Percentiles rank a stretch among this genome's conserved stretches.
phyloP scores from a whole-genome alignment of 352 stramenopile species.

The Phytopythium sindhum region DNA sequence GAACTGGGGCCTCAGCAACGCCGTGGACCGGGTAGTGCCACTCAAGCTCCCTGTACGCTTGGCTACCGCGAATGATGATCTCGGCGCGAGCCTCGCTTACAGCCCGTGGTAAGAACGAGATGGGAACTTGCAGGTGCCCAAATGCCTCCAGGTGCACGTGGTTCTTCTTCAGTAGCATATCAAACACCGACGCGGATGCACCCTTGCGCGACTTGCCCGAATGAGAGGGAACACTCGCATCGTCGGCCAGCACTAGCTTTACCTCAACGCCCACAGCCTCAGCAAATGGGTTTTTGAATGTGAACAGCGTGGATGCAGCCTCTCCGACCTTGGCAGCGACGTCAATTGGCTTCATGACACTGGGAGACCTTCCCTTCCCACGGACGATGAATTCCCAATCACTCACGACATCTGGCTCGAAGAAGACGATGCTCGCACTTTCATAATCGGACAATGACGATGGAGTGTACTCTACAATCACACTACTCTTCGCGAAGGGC shows the following conservation, averaged over 20 bases:
- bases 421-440: conserved; percentile 62
- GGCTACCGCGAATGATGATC: conserved; percentile 62
- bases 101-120: conserved; percentile 84
- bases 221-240: conserved; percentile 2
- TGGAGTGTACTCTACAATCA: conserved; percentile 88
- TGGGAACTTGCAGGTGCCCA: conserved; percentile 82
- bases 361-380: conserved; percentile 78
- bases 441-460: conserved; percentile 87
- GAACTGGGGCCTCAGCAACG: conserved; percentile 60
- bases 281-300: conserved; percentile 92
- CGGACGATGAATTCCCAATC: conserved; percentile 87
- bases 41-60: conserved; percentile 65
- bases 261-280: conserved; percentile 80
- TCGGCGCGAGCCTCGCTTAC: conserved; percentile 68
- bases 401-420: conserved; percentile 70
- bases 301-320: conserved; percentile 82
- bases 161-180: conserved; percentile 71
- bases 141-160: conserved; percentile 84
- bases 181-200: conserved; percentile 26
- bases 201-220: neutral
- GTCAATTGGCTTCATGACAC: conserved; percentile 86
- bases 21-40: conserved; percentile 77
- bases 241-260: conserved; percentile 41
- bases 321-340: conserved; percentile 74
- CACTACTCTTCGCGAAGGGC: conserved; percentile 64